Evolutionary conservation across 768 basidiomycete species (phyloP).

Genomic region (Xerocomus spinulosus): DNA sequence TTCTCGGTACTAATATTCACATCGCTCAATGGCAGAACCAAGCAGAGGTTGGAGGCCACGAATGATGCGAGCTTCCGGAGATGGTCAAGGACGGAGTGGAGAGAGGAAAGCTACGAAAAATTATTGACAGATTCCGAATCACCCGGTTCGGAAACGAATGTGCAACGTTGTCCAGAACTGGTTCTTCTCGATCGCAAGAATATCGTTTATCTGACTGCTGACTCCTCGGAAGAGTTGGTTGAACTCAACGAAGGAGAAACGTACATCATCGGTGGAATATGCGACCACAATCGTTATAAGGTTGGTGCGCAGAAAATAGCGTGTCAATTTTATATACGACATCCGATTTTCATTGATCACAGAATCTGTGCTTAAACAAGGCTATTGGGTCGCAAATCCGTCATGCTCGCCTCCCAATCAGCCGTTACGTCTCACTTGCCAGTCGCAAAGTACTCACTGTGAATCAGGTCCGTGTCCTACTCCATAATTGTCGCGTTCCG

Average conservation of each 20-base stretch:
- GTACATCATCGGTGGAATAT: constrained; percentile 94
- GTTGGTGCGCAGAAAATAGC: constrained; percentile 36
- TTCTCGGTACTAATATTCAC: constrained; percentile 76
- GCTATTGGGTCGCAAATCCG: constrained; percentile 68
- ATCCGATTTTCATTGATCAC: constrained; percentile 13
- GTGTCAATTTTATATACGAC: too few species aligned
- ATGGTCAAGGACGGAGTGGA: constrained; percentile 85
- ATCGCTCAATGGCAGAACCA: constrained; percentile 70
- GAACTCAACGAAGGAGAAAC: constrained; percentile 79
- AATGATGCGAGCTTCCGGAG: constrained; percentile 66
- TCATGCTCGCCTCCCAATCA: constrained; percentile 90
- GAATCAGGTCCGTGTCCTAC: constrained; percentile 59
- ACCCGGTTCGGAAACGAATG: constrained; percentile 2
- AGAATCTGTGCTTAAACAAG: constrained; percentile 90
- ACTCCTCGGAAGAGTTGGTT: constrained; percentile 81
- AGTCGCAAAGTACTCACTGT: constrained; percentile 97
- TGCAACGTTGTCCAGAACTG: background rate
- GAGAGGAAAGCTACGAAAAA: constrained; percentile 65
- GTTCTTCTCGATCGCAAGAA: constrained; percentile 37
- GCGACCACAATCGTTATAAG: constrained; percentile 96
- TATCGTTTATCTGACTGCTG: constrained; percentile 92
- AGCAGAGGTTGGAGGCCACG: constrained; percentile 57
- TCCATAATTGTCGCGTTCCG: background rate
- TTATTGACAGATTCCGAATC: constrained; percentile 47
- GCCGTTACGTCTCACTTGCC: constrained; percentile 79